phyloP scores from a whole-genome alignment of 345 rosid species.

The Excoecaria cochinchinensis region DNA sequence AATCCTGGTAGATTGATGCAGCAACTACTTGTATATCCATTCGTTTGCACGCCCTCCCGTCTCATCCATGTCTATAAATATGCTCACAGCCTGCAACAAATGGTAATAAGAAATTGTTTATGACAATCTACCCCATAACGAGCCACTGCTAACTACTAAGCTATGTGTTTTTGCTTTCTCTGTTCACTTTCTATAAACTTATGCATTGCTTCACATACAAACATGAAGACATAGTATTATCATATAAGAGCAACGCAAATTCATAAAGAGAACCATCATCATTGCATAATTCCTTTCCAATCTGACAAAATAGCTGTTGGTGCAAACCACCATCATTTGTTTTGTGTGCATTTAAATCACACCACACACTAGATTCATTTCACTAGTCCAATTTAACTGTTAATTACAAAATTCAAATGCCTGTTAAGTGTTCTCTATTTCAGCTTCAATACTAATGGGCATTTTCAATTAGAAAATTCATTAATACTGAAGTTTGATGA shows the following conservation, averaged over 20 bases:
- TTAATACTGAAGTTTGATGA: no score
- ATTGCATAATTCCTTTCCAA: no score
- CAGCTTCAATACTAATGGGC: background rate
- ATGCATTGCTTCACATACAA: background rate
- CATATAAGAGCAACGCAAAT: background rate
- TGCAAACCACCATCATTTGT: background rate
- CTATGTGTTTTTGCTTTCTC: no score
- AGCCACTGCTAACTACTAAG: no score
- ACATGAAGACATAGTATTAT: background rate
- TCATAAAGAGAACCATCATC: no score
- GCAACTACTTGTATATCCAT: conserved; percentile 85
- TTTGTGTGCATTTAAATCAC: background rate
- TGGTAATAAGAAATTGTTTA: background rate
- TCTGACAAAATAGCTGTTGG: no score
- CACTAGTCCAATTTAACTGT: background rate
- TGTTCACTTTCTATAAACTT: no score
- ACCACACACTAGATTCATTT: background rate
- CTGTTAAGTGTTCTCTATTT: background rate
- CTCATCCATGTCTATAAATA: conserved; percentile 92
- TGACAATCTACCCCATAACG: no score
- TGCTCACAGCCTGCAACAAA: conserved; percentile 89
- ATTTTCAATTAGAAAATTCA: no score
- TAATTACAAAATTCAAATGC: background rate
- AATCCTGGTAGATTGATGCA: background rate
- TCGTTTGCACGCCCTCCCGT: conserved; percentile 91